Evolutionary conservation across 1,284 basidiomycete species (phyloP).

Genomic region (Papiliotrema terrestris): DNA sequence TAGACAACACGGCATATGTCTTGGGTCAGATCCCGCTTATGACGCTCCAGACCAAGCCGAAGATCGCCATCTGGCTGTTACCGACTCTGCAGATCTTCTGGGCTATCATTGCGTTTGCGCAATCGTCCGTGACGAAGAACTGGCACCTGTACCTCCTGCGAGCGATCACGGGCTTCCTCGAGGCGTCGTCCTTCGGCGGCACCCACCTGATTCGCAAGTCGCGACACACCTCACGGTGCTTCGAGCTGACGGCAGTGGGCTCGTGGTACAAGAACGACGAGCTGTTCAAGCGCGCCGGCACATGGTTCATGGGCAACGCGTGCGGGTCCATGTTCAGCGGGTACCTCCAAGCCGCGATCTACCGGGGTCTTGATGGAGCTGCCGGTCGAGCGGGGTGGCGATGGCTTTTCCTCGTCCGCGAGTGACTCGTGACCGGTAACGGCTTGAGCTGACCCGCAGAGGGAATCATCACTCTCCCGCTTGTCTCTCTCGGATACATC

Average conservation of each 20-base stretch:
- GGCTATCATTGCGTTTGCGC: slow-evolving; percentile 18
- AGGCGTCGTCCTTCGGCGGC: slow-evolving; percentile 25
- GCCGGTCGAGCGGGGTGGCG: slow-evolving; percentile 30
- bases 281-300: slow-evolving; percentile 25
- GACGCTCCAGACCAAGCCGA: slow-evolving; percentile 16
- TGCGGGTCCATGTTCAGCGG: slow-evolving; percentile 33
- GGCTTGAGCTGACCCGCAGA: slow-evolving; percentile 1
- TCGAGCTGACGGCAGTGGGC: slow-evolving; percentile 6
- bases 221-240: slow-evolving; percentile 27
- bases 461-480: slow-evolving; percentile 29
- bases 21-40: slow-evolving; percentile 30
- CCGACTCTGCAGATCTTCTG: slow-evolving; percentile 21
- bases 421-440: too few relatives aligned
- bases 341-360: slow-evolving; percentile 26
- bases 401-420: slow-evolving; percentile 27
- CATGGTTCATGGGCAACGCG: slow-evolving; percentile 30
- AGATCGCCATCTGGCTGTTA: slow-evolving; percentile 23
- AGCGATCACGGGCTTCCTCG: slow-evolving; percentile 23
- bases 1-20: slow-evolving; percentile 21
- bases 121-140: slow-evolving; percentile 12
- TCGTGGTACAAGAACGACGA: slow-evolving; percentile 28
- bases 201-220: slow-evolving; percentile 23
- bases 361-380: slow-evolving; percentile 23
- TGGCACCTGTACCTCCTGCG: slow-evolving; percentile 25
- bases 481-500: slow-evolving; percentile 20